Conservation (phyloP, 768 basidiomycete genomes). For the Panaeolus papilionaceus region DNA sequence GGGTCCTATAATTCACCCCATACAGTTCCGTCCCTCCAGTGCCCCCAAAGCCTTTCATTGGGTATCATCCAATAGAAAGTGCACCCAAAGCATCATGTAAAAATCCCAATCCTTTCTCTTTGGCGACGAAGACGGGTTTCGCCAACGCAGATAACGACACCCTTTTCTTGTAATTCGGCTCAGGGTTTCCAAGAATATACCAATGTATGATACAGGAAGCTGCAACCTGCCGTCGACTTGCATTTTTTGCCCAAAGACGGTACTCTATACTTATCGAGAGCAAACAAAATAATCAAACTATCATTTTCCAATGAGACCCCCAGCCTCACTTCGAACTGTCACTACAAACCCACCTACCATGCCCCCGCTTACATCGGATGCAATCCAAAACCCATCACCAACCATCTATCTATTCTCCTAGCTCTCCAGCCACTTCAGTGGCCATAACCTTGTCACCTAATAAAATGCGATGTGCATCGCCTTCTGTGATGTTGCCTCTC, state of each 20-base stretch:
- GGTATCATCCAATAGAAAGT: neutral
- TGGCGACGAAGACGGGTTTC: neutral
- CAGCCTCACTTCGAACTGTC: neutral
- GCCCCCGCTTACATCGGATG: constrained; percentile 8
- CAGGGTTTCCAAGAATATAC: neutral
- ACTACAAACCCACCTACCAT: neutral
- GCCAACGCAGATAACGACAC: neutral
- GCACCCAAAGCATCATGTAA: neutral
- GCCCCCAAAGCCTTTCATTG: constrained; percentile 3
- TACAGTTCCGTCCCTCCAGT: neutral
- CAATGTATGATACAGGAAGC: neutral
- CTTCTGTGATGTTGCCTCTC: constrained; percentile 7
- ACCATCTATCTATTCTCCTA: constrained; percentile 1
- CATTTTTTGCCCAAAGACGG: too few species aligned
- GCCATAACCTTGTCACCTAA: constrained; percentile 6
- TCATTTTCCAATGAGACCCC: neutral
- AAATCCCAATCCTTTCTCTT: neutral
- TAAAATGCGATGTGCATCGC: neutral
- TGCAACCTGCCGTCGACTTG: neutral
- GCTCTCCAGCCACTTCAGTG: constrained; percentile 9
- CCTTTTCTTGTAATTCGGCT: neutral
- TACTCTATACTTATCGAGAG: neutral
- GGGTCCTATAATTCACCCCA: neutral
- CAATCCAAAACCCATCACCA: neutral
- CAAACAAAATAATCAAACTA: neutral